A percentile compares a stretch with the other conserved stretches of the same genome.
Evolutionary conservation across 1,284 basidiomycete species (phyloP).

Genomic region (Thelephora terrestris): DNA sequence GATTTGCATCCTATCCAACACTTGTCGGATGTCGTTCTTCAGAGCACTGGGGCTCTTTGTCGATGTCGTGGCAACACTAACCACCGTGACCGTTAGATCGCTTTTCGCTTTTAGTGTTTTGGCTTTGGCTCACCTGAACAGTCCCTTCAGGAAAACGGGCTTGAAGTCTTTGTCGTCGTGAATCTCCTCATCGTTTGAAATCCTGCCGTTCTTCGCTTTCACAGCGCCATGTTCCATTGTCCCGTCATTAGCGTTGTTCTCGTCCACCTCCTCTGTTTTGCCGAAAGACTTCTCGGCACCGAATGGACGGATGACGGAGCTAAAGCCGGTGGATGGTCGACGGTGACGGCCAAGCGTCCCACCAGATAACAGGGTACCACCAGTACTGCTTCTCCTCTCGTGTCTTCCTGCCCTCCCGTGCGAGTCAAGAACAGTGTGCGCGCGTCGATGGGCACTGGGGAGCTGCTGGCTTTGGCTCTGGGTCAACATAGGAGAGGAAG

Average conservation of each 20-base stretch:
- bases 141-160: slow-evolving; percentile 80
- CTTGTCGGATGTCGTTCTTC: slow-evolving; percentile 76
- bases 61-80: slow-evolving; percentile 87
- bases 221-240: slow-evolving; percentile 23
- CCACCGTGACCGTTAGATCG: slow-evolving; percentile 4
- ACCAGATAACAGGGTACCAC: slow-evolving; percentile 47
- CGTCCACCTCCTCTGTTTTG: slow-evolving; percentile 38
- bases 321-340: slow-evolving; percentile 55
- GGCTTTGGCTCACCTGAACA: slow-evolving; percentile 60
- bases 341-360: slow-evolving; percentile 56
- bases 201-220: slow-evolving; percentile 20
- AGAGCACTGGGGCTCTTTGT: slow-evolving; percentile 79
- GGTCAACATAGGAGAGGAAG: slow-evolving; percentile 27
- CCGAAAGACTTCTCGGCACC: slow-evolving; percentile 40
- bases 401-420: slow-evolving; percentile 48
- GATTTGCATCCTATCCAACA: slow-evolving; percentile 90
- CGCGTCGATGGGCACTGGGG: slow-evolving; percentile 48
- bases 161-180: slow-evolving; percentile 65
- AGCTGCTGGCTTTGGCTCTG: slow-evolving; percentile 49
- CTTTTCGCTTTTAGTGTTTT: slow-evolving; percentile 2
- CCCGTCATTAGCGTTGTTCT: slow-evolving; percentile 22
- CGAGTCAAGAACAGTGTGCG: slow-evolving; percentile 66
- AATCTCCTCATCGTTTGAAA: slow-evolving; percentile 32
- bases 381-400: slow-evolving; percentile 68
- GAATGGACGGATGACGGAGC: slow-evolving; percentile 27